These are phyloP conservation scores for Dictyostelium intermedium DNA, from an alignment of 78 protist genomes.

Conservation along the genomic window DNA sequence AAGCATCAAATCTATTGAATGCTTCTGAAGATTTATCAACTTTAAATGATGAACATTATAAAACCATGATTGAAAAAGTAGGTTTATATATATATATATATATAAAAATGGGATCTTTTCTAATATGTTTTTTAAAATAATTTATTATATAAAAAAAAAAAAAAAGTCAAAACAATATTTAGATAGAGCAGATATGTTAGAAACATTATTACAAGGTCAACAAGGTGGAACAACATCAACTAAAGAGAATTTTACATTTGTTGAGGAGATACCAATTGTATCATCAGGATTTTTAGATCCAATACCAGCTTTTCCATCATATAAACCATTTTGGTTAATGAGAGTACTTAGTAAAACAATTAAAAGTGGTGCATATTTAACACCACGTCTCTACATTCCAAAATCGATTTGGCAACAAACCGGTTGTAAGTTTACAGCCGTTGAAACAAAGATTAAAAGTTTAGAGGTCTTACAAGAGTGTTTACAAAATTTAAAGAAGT, in stretches of 20 bases:
- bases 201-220: constrained; percentile 48
- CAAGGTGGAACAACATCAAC: not conserved
- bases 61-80: constrained; percentile 71
- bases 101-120: too few relatives aligned
- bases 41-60: constrained; percentile 66
- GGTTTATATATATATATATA: not conserved
- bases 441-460: constrained; percentile 44
- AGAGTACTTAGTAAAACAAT: constrained; percentile 62
- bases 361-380: constrained; percentile 58
- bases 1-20: constrained; percentile 66
- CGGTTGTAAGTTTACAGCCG: constrained; percentile 68
- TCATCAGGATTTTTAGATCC: constrained; percentile 22
- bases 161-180: constrained; percentile 57
- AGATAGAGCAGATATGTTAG: constrained; percentile 73
- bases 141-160: too few relatives aligned
- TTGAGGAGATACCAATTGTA: constrained; percentile 30
- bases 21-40: constrained; percentile 47
- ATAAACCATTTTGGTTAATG: constrained; percentile 81
- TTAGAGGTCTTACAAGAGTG: constrained; percentile 37
- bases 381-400: constrained; percentile 69
- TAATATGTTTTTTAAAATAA: too few relatives aligned
- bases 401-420: constrained; percentile 76
- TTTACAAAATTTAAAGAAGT: constrained; percentile 34
- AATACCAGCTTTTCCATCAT: constrained; percentile 75
- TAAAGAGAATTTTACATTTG: constrained; percentile 69